Percentiles rank a stretch among this genome's conserved stretches.
These are phyloP conservation scores for Penicillium sp. DNA, from an alignment of 2,329 filamentous ascomycete genomes.

Conservation along the genomic window DNA sequence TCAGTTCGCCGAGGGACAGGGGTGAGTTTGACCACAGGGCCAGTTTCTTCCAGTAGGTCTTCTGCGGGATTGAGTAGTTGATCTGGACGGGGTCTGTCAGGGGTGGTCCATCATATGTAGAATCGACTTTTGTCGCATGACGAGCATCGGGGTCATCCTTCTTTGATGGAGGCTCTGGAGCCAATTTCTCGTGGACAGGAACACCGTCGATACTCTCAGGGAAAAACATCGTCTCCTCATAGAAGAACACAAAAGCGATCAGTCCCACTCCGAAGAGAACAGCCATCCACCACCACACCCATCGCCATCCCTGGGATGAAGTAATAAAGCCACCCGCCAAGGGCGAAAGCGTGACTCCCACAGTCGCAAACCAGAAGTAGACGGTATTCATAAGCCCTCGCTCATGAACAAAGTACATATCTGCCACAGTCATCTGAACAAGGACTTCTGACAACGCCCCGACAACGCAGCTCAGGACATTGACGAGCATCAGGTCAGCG, in stretches of 20 bases:
- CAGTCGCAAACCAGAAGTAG: conserved; percentile 41
- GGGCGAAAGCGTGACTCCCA: conserved; percentile 41
- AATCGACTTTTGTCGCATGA: no score
- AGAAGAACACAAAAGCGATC: conserved; percentile 47
- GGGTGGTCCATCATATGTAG: no score
- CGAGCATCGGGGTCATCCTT: background rate
- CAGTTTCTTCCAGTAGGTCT: conserved; percentile 47
- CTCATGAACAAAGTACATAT: conserved; percentile 54
- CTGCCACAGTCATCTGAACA: conserved; percentile 52
- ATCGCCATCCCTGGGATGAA: conserved; percentile 51
- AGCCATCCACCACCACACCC: conserved; percentile 52
- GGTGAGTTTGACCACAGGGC: conserved; percentile 31
- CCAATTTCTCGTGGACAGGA: background rate
- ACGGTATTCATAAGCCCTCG: conserved; percentile 51
- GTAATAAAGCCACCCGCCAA: conserved; percentile 39
- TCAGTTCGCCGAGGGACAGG: conserved; percentile 13
- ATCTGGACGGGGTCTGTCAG: background rate
- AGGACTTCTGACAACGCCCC: conserved; percentile 50
- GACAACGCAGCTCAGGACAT: conserved; percentile 47
- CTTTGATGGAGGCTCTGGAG: no score
- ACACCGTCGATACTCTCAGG: conserved; percentile 5
- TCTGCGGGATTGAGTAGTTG: conserved; percentile 16
- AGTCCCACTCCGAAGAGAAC: conserved; percentile 45
- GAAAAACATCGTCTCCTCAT: conserved; percentile 44
- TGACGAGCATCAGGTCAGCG: conserved; percentile 49